phyloP scores from a whole-genome alignment of 371 early-diverging fungal species.

The Lichtheimia ramosa region DNA sequence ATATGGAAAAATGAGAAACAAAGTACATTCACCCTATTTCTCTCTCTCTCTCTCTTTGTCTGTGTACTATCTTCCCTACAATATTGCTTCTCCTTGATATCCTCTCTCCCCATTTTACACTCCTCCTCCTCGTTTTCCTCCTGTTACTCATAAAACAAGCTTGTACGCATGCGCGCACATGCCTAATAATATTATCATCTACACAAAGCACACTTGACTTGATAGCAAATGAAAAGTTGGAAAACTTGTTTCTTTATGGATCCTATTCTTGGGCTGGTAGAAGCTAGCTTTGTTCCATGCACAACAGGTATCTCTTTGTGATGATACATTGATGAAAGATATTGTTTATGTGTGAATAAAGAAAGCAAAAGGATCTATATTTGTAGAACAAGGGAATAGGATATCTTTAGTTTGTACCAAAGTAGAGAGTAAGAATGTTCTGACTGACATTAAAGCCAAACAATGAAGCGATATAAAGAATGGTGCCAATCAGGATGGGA shows the following conservation, averaged over 20 bases:
- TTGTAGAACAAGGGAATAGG: not conserved
- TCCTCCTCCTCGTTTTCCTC: not conserved
- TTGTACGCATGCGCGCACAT: too few species aligned
- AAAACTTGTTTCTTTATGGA: too few species aligned
- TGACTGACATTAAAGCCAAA: constrained; percentile 82
- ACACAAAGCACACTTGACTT: too few species aligned
- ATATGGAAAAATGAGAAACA: constrained; percentile 1
- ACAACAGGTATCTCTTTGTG: too few species aligned
- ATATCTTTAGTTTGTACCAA: constrained; percentile 32
- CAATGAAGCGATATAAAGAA: constrained; percentile 75
- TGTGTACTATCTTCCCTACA: not conserved
- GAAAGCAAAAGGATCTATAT: not conserved
- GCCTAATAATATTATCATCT: too few species aligned
- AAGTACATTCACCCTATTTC: not conserved
- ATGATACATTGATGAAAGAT: not conserved
- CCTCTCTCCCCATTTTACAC: constrained; percentile 1
- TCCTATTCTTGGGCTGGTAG: too few species aligned
- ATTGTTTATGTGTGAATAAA: not conserved
- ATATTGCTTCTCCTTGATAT: not conserved
- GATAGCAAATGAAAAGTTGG: too few species aligned
- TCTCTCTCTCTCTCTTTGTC: too few species aligned
- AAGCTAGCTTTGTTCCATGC: too few species aligned
- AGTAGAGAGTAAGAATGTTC: constrained; percentile 69
- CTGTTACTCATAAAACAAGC: too few species aligned
- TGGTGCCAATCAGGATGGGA: constrained; percentile 69